Evolutionary conservation across 345 rosid species (phyloP), one percentile per base, ranked within the genome.

Genomic region (Punica granatum): DNA sequence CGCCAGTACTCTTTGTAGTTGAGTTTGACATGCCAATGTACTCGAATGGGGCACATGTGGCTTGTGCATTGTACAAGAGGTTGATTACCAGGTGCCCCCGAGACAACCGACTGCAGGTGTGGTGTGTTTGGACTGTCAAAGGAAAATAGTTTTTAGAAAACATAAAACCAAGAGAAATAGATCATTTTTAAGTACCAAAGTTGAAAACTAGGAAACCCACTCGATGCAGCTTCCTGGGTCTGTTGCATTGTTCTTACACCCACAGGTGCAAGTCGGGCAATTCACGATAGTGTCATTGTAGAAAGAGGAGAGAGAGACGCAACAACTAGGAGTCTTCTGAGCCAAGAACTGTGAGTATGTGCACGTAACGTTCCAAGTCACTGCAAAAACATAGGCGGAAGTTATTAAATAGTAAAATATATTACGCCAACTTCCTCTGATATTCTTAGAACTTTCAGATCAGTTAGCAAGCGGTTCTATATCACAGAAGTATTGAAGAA

Each of bases 21-120:
- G 28, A 74, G 69, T 62, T 87, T 90, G 26, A 84, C 83, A 70
- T 88, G 90, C 93, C 92, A 90, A 54, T 86, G 93, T 66, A 90
- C 72, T 72, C 86, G 80, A 43, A 83, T 72, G 6, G 91, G 96
- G 70, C 91, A 85, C 90, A 88, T 86, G 59, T 88, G 93, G 59
- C 75, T 68, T 37, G 91, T 86, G 42, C 91, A 90, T 72, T 70
- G 91, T 12, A 86, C 78, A 37, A 84, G 70, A 43, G 89, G 87
- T 16, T 77, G 64, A 76, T 74, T 65, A 77, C 71, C 72, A 34
- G 59, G 61, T 41, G 70, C 35, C 63, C 64, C 69, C 16, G 72
- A n/a, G 41, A 81, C 82, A 23, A 72, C 81, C n/a, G 83, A 78
- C 72, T 73, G 81, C 68, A 76, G 51, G 66, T 75, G 70, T 9